phyloP scores from a whole-genome alignment of 257 asterid species.

The Rubia yunnanensis region DNA sequence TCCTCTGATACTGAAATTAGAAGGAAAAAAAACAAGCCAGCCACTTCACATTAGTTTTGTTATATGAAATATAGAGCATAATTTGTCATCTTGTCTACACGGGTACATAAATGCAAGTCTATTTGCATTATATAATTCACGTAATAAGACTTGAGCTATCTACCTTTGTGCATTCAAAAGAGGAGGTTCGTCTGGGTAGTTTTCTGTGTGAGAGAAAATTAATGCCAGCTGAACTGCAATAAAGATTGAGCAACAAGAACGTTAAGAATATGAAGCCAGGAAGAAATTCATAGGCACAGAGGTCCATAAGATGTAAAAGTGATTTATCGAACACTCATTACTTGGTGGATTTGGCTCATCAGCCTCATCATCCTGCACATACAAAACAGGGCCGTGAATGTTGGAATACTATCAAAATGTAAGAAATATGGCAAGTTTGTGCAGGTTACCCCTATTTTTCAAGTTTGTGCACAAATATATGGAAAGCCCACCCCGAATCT shows the following conservation, averaged over 20 bases:
- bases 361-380: conserved; percentile 58
- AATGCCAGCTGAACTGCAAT: conserved; percentile 65
- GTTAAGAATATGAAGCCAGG: conserved; percentile 13
- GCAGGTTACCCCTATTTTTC: not conserved
- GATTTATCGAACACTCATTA: conserved; percentile 18
- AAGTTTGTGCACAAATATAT: not conserved
- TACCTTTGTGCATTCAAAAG: conserved; percentile 67
- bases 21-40: not conserved
- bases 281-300: conserved; percentile 14
- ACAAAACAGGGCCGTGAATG: conserved; percentile 7
- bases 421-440: not conserved
- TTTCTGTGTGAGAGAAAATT: conserved; percentile 84
- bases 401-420: not conserved
- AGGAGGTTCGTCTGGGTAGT: conserved; percentile 92
- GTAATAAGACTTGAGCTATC: conserved; percentile 1
- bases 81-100: not conserved
- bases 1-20: conserved; percentile 61
- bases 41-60: not conserved
- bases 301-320: conserved; percentile 12
- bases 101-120: not conserved
- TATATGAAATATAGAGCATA: not conserved
- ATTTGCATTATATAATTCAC: not conserved
- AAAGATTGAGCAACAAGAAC: conserved; percentile 15
- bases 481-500: not conserved
- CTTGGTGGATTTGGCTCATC: conserved; percentile 65